Base-by-base conservation (phyloP, 2,329 filamentous ascomycete species). In the Fusarium agapanthi region DNA sequence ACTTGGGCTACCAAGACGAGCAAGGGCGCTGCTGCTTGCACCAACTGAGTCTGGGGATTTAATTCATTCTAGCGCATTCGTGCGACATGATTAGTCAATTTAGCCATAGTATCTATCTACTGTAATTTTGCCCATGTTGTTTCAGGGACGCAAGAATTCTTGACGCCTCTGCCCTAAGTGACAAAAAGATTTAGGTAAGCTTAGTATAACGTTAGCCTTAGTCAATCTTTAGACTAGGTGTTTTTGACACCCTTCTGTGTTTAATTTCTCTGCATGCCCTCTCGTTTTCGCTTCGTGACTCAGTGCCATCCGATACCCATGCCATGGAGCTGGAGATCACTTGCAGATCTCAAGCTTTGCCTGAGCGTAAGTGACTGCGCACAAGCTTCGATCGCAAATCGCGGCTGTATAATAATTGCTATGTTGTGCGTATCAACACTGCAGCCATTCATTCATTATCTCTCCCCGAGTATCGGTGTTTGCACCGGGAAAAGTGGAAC, bases 1-100 rank as follows among this genome's bases (percentile, higher is more conserved):
- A 41, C 30, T 6, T 73, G 70, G 70, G 65, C 60, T 18, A 73
- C 70, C 15, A 62, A 32, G 56, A 73, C 70, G 16, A 73, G 59
- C 34, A 70, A 67, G 70, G 66, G 70, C n/a, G 70, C 70, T 7
- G 70, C 70, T 18, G 61, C 57, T 32, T 73, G 70, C 16, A 73
- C 70, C 3, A 63, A 38, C 43, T 68, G 28, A 35, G 18, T 12
- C 12, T 12, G 6, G 32, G 6, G 0, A 26, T 43, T 63, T 12
- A 32, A 44, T 68, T 68, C 65, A 45, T 50, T 15, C 15, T 63
- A 2, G 9, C 53, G 16, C 64, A n/a, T 26, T 35, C 15, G 38
- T 38, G 34, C 18, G 9, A 24, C 28, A 22, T 51, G 53, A 58
- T 41, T 60, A 51, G 16, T 45, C 56, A 47, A 37, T 55, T 47